Base-by-base conservation (phyloP, 495 filamentous ascomycete genomes). In the Elaphomyces granulatus region DNA sequence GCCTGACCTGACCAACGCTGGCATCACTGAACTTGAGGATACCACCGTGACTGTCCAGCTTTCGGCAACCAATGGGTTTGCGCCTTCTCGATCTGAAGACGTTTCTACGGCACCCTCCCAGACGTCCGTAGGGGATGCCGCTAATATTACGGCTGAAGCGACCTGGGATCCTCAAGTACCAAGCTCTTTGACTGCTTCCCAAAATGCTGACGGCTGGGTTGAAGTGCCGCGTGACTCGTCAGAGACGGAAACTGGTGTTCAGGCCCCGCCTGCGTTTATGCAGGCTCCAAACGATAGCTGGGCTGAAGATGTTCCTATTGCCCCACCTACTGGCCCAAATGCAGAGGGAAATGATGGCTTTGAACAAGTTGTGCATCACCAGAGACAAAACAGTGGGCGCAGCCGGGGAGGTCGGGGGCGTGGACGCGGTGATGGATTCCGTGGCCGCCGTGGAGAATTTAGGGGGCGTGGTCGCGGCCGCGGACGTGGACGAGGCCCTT, bases 1-100 rank as follows among this genome's bases (percentile, higher is more conserved):
- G 51, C 83, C 80, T 15, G 88, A 85, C 1, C 49, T 83, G 42
- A 78, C 72, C 42, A 72, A 88, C 52, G 87, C 83, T 21, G 75
- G 75, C 32, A 61, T 83, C 30, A 88, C 82, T 33, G 85, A 93
- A 59, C 67, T 81, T 23, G 63, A 77, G 35, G 60, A 67, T 39
- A 34, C 60, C 32, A 46, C 56, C 14, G 38, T 59, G 43, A 41
- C 28, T 32, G 38, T 44, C 19, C 43, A 47, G 15, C 47, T 42
- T 34, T 37, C 53, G 6, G 40, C 52, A 32, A 43, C 54, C 4
- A 42, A 38, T 18, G 49, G 44, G 3, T 8, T 50, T 15, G 31
- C 38, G 9, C 18, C 19, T 18, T 38, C 39, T 28, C 20, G 44
- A 20, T 36, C 51, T 3, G 28, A 41, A 9, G 55, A 52, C 18